Evolutionary conservation across 2,329 filamentous ascomycete genomes (phyloP).

Genomic region (Colletotrichum phormii): DNA sequence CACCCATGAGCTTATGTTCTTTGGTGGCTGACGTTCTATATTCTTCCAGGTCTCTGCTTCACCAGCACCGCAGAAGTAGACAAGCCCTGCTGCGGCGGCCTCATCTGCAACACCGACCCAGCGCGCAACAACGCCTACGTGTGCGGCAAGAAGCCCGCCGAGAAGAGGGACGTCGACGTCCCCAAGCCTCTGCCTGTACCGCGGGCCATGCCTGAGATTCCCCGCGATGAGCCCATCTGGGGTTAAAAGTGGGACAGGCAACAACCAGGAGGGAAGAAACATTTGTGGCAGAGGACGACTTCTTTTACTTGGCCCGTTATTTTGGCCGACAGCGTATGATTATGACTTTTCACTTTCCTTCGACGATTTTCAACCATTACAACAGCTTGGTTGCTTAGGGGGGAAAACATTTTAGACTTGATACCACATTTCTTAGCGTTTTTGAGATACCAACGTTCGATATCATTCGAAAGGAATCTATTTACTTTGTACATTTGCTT

Average conservation of each 20-base stretch:
- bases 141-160: not conserved
- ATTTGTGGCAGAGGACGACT: too few species aligned
- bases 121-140: not conserved
- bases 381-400: not conserved
- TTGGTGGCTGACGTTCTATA: too few species aligned
- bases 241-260: not conserved
- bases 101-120: constrained; percentile 13
- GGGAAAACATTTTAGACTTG: too few species aligned
- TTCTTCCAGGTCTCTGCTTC: constrained; percentile 12
- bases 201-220: not conserved
- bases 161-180: not conserved
- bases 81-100: constrained; percentile 28
- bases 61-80: constrained; percentile 3
- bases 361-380: not conserved
- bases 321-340: not conserved
- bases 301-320: too few species aligned
- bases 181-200: not conserved
- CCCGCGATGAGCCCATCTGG: not conserved
- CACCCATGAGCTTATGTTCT: too few species aligned
- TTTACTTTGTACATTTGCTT: too few species aligned
- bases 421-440: not conserved
- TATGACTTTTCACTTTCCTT: not conserved
- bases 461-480: too few species aligned
- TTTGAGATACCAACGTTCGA: not conserved
- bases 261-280: not conserved